These are phyloP conservation scores for Globisporangium carolinianum DNA, from an alignment of 352 stramenopile species.

Conservation along the genomic window DNA sequence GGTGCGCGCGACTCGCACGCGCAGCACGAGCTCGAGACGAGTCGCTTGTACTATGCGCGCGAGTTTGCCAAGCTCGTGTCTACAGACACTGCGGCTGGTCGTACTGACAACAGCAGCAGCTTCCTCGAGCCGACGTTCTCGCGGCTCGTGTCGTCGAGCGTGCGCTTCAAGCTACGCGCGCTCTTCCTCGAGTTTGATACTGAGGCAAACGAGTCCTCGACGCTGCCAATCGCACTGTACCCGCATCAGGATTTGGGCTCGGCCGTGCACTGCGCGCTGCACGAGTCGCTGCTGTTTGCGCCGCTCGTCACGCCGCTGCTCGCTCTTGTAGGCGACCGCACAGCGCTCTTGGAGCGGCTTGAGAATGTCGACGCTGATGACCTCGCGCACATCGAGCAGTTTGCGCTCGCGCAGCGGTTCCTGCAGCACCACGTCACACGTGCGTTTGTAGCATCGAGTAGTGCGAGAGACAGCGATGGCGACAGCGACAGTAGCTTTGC, in stretches of 20 bases:
- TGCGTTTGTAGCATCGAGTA: slow-evolving; percentile 13
- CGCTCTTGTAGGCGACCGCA: slow-evolving; percentile 7
- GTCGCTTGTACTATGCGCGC: slow-evolving; percentile 30
- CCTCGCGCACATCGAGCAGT: slow-evolving; percentile 47
- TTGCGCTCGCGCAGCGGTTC: slow-evolving; percentile 45
- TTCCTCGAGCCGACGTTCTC: slow-evolving; percentile 57
- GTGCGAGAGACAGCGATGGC: slow-evolving; percentile 4
- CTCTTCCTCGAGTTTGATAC: slow-evolving; percentile 61
- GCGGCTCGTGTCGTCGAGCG: slow-evolving; percentile 38
- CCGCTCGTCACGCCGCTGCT: slow-evolving; percentile 24
- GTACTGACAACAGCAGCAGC: slow-evolving; percentile 1
- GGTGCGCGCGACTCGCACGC: slow-evolving; percentile 21
- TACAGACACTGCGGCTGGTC: neutral
- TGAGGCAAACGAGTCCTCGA: slow-evolving; percentile 5
- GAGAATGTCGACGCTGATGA: slow-evolving; percentile 22
- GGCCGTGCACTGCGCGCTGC: slow-evolving; percentile 58
- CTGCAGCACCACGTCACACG: slow-evolving; percentile 36
- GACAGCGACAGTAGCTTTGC: slow-evolving; percentile 16
- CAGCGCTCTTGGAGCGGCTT: slow-evolving; percentile 10
- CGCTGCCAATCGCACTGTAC: slow-evolving; percentile 33
- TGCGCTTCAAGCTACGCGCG: slow-evolving; percentile 50
- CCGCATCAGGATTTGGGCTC: slow-evolving; percentile 73
- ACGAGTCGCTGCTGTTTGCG: slow-evolving; percentile 41
- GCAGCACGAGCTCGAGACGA: slow-evolving; percentile 36
- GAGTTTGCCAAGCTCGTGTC: slow-evolving; percentile 38